These are phyloP conservation scores for Penicillium crystallinum DNA, from an alignment of 495 filamentous ascomycete genomes.

Conservation along the genomic window DNA sequence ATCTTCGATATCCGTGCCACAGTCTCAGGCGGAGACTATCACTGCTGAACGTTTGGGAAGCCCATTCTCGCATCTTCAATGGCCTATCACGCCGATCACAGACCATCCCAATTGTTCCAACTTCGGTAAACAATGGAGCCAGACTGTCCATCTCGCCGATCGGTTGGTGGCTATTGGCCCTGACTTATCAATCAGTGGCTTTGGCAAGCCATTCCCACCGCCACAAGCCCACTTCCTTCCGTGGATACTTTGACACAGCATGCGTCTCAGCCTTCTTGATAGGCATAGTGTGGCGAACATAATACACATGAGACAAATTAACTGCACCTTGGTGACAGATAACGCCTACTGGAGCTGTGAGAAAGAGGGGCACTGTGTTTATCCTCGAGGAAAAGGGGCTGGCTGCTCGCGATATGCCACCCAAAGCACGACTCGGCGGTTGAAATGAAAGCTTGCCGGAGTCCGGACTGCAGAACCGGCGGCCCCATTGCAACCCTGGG, in stretches of 20 bases:
- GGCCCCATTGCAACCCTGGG: not conserved
- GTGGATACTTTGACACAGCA: conserved; percentile 11
- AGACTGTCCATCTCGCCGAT: conserved; percentile 14
- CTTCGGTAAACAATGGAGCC: not conserved
- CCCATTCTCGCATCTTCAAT: not conserved
- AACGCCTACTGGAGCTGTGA: not conserved
- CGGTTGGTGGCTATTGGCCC: conserved; percentile 5
- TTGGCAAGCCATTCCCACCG: conserved; percentile 5
- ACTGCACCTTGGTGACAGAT: not conserved
- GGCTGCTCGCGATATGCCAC: not conserved
- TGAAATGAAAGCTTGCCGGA: not conserved
- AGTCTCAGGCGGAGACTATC: not conserved
- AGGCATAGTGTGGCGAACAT: not conserved
- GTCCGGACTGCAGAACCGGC: not conserved
- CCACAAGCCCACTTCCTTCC: conserved; percentile 8
- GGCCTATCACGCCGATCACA: not conserved
- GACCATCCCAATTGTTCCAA: not conserved
- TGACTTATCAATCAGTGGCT: conserved; percentile 23
- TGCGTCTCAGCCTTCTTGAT: conserved; percentile 12
- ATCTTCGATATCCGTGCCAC: not conserved
- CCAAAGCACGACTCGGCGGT: not conserved
- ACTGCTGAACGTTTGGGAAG: not conserved
- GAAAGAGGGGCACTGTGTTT: no score
- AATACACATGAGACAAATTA: not conserved
- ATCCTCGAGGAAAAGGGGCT: not conserved